phyloP scores from a whole-genome alignment of 2,329 filamentous ascomycete genomes.

The Purpureocillium lavendulum region DNA sequence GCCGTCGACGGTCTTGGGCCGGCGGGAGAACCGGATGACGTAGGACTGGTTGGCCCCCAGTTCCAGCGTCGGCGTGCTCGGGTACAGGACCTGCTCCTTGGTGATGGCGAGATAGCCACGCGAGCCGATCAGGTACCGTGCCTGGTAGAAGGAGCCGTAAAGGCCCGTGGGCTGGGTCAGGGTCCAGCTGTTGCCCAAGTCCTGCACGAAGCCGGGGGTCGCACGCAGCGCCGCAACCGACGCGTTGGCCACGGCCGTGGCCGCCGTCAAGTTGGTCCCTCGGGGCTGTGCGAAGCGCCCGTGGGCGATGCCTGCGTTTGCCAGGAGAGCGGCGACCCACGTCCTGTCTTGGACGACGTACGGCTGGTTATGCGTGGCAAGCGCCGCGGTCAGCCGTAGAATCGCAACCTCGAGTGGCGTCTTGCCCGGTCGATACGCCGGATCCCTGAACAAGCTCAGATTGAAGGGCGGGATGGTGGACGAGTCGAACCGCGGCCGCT shows the following conservation, averaged over 20 bases:
- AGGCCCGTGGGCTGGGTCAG: neutral
- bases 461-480: neutral
- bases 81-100: too few species aligned
- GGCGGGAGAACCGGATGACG: conserved; percentile 5
- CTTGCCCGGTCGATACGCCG: neutral
- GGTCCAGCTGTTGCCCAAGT: conserved; percentile 1
- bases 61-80: neutral
- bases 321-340: conserved; percentile 3
- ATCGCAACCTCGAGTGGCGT: conserved; percentile 4
- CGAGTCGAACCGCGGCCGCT: neutral
- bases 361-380: conserved; percentile 4
- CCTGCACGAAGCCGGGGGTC: neutral
- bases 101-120: neutral
- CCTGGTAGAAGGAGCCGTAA: neutral
- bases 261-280: conserved; percentile 5
- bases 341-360: conserved; percentile 1
- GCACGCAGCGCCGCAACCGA: neutral
- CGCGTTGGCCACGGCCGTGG: conserved; percentile 3
- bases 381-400: conserved; percentile 3
- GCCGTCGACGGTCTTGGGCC: conserved; percentile 5
- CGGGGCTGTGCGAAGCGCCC: conserved; percentile 2
- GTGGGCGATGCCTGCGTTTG: conserved; percentile 4
- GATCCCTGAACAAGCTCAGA: conserved; percentile 5
- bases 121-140: neutral
- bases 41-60: conserved; percentile 3